Conservation (phyloP, 164 flowering plant species). For the Magnolia sinica region DNA sequence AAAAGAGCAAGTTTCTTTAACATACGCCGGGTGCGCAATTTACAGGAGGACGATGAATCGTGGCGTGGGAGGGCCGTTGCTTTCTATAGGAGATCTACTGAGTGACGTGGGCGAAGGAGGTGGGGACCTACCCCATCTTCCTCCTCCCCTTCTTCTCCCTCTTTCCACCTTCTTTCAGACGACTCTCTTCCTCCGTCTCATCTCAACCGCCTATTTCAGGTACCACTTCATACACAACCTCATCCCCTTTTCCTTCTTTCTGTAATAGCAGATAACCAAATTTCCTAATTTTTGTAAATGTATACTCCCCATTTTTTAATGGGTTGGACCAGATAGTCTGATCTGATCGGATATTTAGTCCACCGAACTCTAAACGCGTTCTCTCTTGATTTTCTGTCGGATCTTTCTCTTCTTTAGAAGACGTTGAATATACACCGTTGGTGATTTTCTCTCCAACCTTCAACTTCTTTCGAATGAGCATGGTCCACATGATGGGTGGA, state of each 20-base stretch:
- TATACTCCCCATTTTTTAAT: not conserved
- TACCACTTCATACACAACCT: slow-evolving; percentile 6
- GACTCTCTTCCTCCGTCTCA: slow-evolving; percentile 28
- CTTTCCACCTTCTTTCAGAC: not conserved
- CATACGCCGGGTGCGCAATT: not conserved
- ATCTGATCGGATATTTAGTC: too few relatives aligned
- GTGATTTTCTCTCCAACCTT: too few relatives aligned
- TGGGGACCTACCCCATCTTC: slow-evolving; percentile 13
- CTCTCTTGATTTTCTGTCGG: too few relatives aligned
- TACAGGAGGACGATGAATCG: not conserved
- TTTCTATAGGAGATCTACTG: slow-evolving; percentile 77
- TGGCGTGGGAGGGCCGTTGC: slow-evolving; percentile 86
- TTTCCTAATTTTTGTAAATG: not conserved
- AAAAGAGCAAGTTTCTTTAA: too few relatives aligned
- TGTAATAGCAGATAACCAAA: not conserved
- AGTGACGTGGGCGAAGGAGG: slow-evolving; percentile 48
- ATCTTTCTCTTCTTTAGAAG: too few relatives aligned
- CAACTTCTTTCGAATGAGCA: too few relatives aligned
- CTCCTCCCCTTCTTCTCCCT: slow-evolving; percentile 14
- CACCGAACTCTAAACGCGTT: too few relatives aligned
- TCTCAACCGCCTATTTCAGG: slow-evolving; percentile 63
- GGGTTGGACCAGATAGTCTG: too few relatives aligned
- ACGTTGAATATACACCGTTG: too few relatives aligned
- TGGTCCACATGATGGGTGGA: too few relatives aligned
- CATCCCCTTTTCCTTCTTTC: not conserved